These are phyloP conservation scores for Blumeria hordei DNA, from an alignment of 2,329 filamentous ascomycete genomes.

Conservation along the genomic window DNA sequence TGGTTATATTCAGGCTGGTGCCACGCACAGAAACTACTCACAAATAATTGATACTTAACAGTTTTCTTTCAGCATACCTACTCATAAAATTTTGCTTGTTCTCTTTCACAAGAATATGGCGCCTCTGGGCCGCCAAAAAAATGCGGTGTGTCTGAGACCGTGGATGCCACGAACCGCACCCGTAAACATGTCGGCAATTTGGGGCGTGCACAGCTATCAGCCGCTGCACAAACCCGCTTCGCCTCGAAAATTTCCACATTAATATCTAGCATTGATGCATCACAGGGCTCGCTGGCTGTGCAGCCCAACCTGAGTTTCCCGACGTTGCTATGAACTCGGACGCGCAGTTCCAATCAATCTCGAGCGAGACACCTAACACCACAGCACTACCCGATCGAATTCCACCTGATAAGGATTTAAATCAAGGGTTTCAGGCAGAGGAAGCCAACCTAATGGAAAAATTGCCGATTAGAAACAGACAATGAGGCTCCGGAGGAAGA, in stretches of 20 bases:
- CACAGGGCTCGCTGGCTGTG: not conserved
- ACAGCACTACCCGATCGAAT: not conserved
- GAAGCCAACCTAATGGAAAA: not conserved
- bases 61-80: too few relatives aligned
- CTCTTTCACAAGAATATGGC: not conserved
- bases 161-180: not conserved
- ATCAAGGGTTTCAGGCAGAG: not conserved
- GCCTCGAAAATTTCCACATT: not conserved
- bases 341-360: not conserved
- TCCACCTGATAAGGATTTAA: not conserved
- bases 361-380: not conserved
- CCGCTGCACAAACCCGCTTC: not conserved
- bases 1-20: too few relatives aligned
- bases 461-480: not conserved
- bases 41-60: too few relatives aligned
- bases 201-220: not conserved
- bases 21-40: too few relatives aligned
- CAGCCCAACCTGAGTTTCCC: not conserved
- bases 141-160: not conserved
- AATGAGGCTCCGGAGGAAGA: not conserved
- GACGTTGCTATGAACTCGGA: not conserved
- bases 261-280: not conserved
- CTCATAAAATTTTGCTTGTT: too few relatives aligned
- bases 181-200: not conserved
- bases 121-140: not conserved